Conservation (phyloP, 305 asterid genomes). For the Petunia hybrid region DNA sequence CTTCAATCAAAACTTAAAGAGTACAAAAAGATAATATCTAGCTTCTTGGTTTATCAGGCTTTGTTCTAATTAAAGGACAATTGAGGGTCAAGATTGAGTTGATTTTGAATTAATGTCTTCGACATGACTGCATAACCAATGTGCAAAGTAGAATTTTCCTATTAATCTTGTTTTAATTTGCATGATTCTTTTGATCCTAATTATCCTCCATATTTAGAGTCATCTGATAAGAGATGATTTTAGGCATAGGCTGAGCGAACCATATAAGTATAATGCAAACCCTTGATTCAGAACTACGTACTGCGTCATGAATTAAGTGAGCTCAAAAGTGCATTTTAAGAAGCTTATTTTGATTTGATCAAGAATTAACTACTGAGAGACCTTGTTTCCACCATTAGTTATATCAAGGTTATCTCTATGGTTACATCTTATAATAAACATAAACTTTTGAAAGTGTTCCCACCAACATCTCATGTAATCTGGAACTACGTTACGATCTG, state of each 20-base stretch:
- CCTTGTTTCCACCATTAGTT: no score
- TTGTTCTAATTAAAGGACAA: not conserved
- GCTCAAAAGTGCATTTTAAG: no score
- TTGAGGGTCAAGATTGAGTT: not conserved
- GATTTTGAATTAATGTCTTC: not conserved
- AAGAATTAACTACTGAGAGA: no score
- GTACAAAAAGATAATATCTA: not conserved
- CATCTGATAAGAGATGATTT: not conserved
- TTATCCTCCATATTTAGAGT: not conserved
- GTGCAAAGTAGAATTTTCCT: not conserved
- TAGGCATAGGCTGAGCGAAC: not conserved
- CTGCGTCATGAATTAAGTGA: no score
- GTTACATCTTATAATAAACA: no score
- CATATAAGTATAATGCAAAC: not conserved
- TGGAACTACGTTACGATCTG: no score
- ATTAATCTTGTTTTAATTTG: not conserved
- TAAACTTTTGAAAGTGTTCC: no score
- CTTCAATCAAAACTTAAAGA: not conserved
- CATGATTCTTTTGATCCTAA: not conserved
- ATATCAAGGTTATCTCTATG: no score
- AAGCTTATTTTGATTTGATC: no score
- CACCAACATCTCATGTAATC: no score
- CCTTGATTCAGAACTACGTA: not conserved
- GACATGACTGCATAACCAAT: not conserved
- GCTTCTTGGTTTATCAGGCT: not conserved